These are phyloP conservation scores for Zarea fungicola DNA, from an alignment of 2,329 filamentous ascomycete species.

Conservation along the genomic window DNA sequence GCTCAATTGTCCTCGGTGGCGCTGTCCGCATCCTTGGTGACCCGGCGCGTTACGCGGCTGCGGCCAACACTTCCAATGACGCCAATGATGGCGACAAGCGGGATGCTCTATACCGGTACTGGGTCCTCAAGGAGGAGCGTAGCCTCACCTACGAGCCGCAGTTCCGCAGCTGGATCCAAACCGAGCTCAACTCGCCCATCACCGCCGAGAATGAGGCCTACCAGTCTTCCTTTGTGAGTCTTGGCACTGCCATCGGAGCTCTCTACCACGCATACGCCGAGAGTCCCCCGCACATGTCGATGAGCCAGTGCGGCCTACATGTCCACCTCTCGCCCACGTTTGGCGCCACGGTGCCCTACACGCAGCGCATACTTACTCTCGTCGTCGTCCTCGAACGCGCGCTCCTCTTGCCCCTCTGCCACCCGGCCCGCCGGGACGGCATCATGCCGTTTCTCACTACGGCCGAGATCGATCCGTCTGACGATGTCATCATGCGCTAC, in stretches of 20 bases:
- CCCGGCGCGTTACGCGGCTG: background rate
- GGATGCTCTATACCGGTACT: background rate
- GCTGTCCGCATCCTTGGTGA: background rate
- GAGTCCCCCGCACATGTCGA: constrained; percentile 2
- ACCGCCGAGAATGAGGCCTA: constrained; percentile 12
- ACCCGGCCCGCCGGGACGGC: background rate
- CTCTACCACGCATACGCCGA: background rate
- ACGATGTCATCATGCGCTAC: too few relatives aligned
- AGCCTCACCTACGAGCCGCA: background rate
- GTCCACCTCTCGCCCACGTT: constrained; percentile 13
- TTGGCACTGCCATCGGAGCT: constrained; percentile 12
- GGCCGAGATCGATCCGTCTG: background rate
- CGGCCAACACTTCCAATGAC: too few relatives aligned
- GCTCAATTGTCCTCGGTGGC: background rate
- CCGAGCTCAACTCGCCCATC: constrained; percentile 16
- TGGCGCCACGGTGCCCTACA: constrained; percentile 55
- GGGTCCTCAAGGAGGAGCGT: background rate
- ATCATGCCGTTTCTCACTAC: background rate
- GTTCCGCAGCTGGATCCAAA: background rate
- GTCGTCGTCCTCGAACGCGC: constrained; percentile 33
- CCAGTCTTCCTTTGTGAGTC: background rate
- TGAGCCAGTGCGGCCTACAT: constrained; percentile 14
- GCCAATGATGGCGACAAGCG: too few relatives aligned
- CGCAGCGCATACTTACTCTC: constrained; percentile 74
- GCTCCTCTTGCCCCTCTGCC: constrained; percentile 14